A percentile compares a stretch with the other conserved stretches of the same genome.
Evolutionary conservation across 768 basidiomycete species (phyloP).

Genomic region (Aureoboletus auriporus): DNA sequence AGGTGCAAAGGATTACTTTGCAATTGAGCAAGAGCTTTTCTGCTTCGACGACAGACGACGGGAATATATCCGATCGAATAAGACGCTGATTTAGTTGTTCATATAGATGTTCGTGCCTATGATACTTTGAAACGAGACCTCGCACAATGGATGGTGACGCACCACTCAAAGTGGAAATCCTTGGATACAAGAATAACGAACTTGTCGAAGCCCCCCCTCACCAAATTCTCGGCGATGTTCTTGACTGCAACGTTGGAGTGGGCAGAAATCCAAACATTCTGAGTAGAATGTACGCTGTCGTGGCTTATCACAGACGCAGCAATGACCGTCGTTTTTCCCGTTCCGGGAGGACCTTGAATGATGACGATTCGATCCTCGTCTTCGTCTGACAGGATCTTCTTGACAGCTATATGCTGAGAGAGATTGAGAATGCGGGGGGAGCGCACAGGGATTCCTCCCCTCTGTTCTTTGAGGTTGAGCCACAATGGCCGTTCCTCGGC

Average conservation of each 20-base stretch:
- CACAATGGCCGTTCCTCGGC: constrained; percentile 16
- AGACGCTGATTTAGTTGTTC: constrained; percentile 29
- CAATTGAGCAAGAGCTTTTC: constrained; percentile 25
- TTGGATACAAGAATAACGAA: constrained; percentile 43
- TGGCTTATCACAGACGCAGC: constrained; percentile 32
- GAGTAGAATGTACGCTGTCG: constrained; percentile 3
- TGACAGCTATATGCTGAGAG: constrained; percentile 28
- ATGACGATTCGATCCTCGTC: constrained; percentile 20
- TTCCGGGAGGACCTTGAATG: constrained; percentile 39
- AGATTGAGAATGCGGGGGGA: constrained; percentile 14
- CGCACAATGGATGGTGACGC: constrained; percentile 1
- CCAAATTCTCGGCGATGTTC: constrained; percentile 47
- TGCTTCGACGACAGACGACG: constrained; percentile 8
- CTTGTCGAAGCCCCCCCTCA: constrained; percentile 25
- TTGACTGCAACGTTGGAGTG: constrained; percentile 52
- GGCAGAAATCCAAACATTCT: constrained; percentile 38
- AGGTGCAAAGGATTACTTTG: constrained; percentile 43
- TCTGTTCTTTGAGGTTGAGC: constrained; percentile 3
- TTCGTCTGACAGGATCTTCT: constrained; percentile 25
- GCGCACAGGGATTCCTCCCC: not conserved
- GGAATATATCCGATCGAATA: constrained; percentile 35
- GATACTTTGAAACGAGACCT: not conserved
- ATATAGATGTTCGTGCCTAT: constrained; percentile 52
- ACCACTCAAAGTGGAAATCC: constrained; percentile 47
- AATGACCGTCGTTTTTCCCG: constrained; percentile 44